Percentiles rank a stretch among this genome's conserved stretches.
These are phyloP conservation scores for Tremella yokohamensis DNA, from an alignment of 768 basidiomycete genomes.

Conservation along the genomic window DNA sequence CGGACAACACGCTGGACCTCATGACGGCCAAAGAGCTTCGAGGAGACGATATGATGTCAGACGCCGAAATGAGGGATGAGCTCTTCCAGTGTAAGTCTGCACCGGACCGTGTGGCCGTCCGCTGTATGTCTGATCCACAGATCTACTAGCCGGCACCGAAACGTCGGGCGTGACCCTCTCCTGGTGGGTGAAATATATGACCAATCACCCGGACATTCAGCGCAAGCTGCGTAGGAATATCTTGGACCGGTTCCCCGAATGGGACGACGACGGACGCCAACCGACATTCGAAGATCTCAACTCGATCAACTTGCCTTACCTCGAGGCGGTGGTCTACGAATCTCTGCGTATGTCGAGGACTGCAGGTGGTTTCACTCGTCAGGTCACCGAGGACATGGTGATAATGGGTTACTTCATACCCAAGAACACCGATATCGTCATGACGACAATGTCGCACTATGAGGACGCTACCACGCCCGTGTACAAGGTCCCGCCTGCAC, in stretches of 20 bases:
- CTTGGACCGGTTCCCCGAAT: conserved; percentile 17
- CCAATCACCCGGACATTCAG: conserved; percentile 33
- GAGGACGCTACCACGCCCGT: conserved; percentile 23
- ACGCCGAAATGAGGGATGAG: conserved; percentile 41
- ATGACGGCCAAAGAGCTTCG: conserved; percentile 30
- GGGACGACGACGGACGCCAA: conserved; percentile 15
- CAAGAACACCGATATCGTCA: conserved; percentile 30
- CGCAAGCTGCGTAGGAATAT: conserved; percentile 31
- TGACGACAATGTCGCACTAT: conserved; percentile 21
- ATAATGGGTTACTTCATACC: conserved; percentile 41
- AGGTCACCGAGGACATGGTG: conserved; percentile 33
- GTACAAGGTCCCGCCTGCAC: background rate
- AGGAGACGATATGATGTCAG: conserved; percentile 34
- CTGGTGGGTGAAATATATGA: conserved; percentile 45
- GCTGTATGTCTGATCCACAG: conserved; percentile 12
- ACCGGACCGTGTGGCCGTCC: too few species aligned
- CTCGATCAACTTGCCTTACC: conserved; percentile 28
- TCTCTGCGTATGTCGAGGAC: conserved; percentile 35
- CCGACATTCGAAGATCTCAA: conserved; percentile 34
- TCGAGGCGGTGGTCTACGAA: conserved; percentile 45
- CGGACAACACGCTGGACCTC: conserved; percentile 44
- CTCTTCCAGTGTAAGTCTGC: conserved; percentile 31
- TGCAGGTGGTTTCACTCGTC: conserved; percentile 29
- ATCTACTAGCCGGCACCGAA: conserved; percentile 40
- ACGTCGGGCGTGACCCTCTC: conserved; percentile 33